Percentiles rank a stretch among this genome's conserved stretches.
Conservation (phyloP, 2,329 filamentous ascomycete genomes). For the Fusarium subglutinans region DNA sequence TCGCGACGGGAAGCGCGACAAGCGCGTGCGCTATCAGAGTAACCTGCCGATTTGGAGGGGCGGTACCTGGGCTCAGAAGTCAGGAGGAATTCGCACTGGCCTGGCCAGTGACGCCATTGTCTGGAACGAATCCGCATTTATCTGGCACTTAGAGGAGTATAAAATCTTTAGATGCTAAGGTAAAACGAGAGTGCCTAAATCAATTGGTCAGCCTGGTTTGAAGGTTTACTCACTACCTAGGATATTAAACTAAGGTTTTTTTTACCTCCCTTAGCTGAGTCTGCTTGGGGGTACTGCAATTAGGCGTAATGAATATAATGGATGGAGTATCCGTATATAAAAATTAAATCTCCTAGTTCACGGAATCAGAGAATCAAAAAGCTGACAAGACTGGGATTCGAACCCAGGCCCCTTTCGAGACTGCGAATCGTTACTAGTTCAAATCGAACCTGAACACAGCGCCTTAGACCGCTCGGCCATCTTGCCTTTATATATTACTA, state of each 20-base stretch:
- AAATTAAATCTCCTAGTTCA: not conserved
- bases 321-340: not conserved
- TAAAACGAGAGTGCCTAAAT: not conserved
- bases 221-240: not conserved
- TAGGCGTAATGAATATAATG: not conserved
- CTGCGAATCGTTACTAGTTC: conserved; percentile 33
- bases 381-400: conserved; percentile 35
- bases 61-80: conserved; percentile 18
- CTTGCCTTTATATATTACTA: not conserved
- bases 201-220: not conserved
- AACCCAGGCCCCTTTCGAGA: conserved; percentile 38
- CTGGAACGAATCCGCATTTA: not conserved
- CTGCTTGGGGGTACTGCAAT: not conserved
- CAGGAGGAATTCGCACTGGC: conserved; percentile 17
- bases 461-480: conserved; percentile 36
- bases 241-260: not conserved
- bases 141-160: not conserved
- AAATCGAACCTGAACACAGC: conserved; percentile 37
- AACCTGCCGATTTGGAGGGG: conserved; percentile 15
- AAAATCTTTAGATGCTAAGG: not conserved
- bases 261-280: not conserved
- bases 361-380: not conserved
- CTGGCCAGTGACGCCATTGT: conserved; percentile 14
- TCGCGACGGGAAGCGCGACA: conserved; percentile 29
- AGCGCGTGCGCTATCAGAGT: conserved; percentile 18